phyloP scores from a whole-genome alignment of 2,329 filamentous ascomycete genomes.

The Colletotrichum sp. region DNA sequence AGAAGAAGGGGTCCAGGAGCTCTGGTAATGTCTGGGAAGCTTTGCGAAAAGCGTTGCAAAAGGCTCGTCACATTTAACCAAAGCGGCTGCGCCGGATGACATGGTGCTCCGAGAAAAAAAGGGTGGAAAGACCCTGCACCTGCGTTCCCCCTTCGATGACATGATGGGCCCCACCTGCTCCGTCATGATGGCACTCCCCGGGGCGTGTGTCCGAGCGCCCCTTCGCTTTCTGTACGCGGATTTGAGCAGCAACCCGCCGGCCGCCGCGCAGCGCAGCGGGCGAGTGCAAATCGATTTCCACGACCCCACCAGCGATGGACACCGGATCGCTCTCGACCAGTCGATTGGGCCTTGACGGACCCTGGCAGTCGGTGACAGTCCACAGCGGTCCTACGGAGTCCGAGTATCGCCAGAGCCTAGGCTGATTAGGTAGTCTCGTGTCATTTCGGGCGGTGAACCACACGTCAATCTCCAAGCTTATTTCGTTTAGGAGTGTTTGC shows the following conservation, averaged over 20 bases:
- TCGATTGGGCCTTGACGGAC: background rate
- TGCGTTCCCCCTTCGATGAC: slow-evolving; percentile 17
- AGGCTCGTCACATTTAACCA: slow-evolving; percentile 1
- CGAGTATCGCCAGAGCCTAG: background rate
- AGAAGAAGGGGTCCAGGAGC: slow-evolving; percentile 14
- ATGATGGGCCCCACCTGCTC: slow-evolving; percentile 10
- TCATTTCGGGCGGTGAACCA: background rate
- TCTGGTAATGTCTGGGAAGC: background rate
- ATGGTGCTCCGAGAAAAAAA: background rate
- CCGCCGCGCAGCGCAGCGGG: background rate
- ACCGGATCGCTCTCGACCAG: background rate
- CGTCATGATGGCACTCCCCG: slow-evolving; percentile 2
- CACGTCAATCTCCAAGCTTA: background rate
- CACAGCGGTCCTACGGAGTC: background rate
- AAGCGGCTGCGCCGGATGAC: slow-evolving; percentile 16
- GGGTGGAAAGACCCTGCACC: slow-evolving; percentile 12
- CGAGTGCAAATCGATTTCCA: background rate
- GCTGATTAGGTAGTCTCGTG: background rate
- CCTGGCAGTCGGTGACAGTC: slow-evolving; percentile 4
- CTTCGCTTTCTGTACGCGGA: background rate
- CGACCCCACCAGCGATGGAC: background rate
- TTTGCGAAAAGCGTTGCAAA: background rate
- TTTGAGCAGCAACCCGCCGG: background rate
- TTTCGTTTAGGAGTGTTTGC: background rate
- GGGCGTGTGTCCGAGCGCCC: background rate